Base-by-base conservation (phyloP, 2,329 filamentous ascomycete species). In the Nemania sp. region DNA sequence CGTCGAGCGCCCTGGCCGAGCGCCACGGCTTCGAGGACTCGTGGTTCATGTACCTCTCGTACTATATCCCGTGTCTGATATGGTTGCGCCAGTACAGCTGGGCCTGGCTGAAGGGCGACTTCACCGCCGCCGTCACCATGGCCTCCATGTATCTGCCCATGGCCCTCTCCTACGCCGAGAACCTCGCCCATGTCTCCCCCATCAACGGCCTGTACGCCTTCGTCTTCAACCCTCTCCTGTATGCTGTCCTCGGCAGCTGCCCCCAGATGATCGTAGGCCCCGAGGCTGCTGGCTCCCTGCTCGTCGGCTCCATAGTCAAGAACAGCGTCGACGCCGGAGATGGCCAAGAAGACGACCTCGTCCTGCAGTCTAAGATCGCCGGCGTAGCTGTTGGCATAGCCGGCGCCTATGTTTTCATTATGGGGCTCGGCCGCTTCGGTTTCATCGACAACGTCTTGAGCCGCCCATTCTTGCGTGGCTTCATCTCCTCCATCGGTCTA, bases 101-200 rank as follows among this genome's bases (percentile, higher is more conserved):
- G 86, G 87, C 89, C 3, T 97, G 93, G 80, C 80, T 98, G 55
- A 89, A 91, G 73, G 96, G 96, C 55, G 96, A 99, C 79, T 82
- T 98, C 20, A 85, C 97, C 15, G 92, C 95, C 8, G 94, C 95
- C 56, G 79, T 98, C 70, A 98, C 96, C n/a, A 91, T 99, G 83
- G 93, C 95, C n/a, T 97, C 94, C 27, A 96, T 99, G 82, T 99
- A 99, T 79, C 92, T 99, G 43, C 96, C 96, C 59, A 98, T 99
- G 94, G 92, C 94, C 0, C 87, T 99, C 15, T 98, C 96, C 0
- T 91, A 97, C 71, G 94, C 96, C 63, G 90, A 93, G 47, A 98
- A 98, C 77, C 89, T 99, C 49, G 94, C 92, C 5, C 96, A 98
- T 78, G 89, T 98, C 1, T 94, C 95, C 8, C 92, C 96, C 0